Percentiles rank a stretch among this genome's conserved stretches.
These are phyloP conservation scores for Thielaviopsis musarum DNA, from an alignment of 2,329 filamentous ascomycete species.

Conservation along the genomic window DNA sequence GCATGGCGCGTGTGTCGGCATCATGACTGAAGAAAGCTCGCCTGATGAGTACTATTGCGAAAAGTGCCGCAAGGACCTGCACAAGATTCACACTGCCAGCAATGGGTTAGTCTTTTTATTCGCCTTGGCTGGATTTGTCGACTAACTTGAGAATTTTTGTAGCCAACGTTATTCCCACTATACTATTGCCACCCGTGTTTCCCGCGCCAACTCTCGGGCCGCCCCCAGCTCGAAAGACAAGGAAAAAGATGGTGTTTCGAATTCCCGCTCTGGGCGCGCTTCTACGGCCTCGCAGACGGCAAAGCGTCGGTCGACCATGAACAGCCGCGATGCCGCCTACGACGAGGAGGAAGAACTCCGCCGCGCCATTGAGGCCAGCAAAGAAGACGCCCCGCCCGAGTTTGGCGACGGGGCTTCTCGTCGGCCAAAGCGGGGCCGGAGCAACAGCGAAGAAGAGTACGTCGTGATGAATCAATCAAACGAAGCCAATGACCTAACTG, in stretches of 20 bases:
- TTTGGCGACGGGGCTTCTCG: constrained; percentile 33
- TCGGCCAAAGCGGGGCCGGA: constrained; percentile 67
- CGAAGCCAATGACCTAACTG: constrained; percentile 12
- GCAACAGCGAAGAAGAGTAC: constrained; percentile 92
- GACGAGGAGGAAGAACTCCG: constrained; percentile 85
- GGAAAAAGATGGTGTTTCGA: constrained; percentile 40
- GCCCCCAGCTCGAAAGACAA: constrained; percentile 46
- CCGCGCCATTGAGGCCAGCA: constrained; percentile 87
- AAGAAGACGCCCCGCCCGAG: constrained; percentile 49
- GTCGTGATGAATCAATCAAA: constrained; percentile 23
- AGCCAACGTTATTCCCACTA: constrained; percentile 53
- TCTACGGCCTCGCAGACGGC: constrained; percentile 38
- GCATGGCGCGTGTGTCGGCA: constrained; percentile 92
- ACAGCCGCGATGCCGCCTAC: constrained; percentile 86
- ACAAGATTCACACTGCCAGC: constrained; percentile 61
- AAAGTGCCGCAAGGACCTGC: constrained; percentile 78
- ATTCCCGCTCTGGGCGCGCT: constrained; percentile 39
- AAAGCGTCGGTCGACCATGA: constrained; percentile 91
- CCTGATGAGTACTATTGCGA: constrained; percentile 98
- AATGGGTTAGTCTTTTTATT: constrained; percentile 48
- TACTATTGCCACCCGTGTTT: constrained; percentile 39
- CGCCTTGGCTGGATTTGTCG: neutral
- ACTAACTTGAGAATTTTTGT: neutral
- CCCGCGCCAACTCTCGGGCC: constrained; percentile 42
- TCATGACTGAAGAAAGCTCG: constrained; percentile 82